Evolutionary conservation across 169 alveolate genomes (phyloP).

Genomic region (Miamiensis avidus): DNA sequence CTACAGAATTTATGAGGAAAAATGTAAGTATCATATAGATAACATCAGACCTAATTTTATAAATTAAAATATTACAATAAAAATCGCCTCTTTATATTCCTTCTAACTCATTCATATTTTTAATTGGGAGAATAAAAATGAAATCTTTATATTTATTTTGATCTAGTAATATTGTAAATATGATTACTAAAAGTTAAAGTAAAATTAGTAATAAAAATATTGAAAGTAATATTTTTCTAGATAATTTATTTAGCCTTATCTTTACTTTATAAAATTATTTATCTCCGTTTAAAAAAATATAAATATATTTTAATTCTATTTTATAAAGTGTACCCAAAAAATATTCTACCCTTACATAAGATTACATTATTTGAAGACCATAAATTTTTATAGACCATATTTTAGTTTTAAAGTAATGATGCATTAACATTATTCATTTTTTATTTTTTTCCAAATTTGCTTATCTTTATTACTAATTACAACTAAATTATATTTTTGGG

Average conservation of each 20-base stretch:
- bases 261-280: neutral
- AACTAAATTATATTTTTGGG: too few species aligned
- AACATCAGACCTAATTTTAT: neutral
- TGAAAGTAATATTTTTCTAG: neutral
- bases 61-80: too few species aligned
- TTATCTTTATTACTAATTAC: too few species aligned
- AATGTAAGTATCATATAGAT: neutral
- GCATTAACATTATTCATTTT: too few species aligned
- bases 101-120: too few species aligned
- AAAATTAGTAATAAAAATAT: neutral
- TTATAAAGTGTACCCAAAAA: neutral
- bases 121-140: too few species aligned
- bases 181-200: neutral
- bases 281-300: neutral
- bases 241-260: slow-evolving; percentile 1
- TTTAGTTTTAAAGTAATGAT: neutral
- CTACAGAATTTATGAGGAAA: too few species aligned
- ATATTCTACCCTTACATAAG: slow-evolving; percentile 1
- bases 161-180: too few species aligned
- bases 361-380: slow-evolving; percentile 9
- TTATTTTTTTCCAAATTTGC: too few species aligned
- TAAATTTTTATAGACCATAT: slow-evolving; percentile 6
- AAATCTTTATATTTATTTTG: too few species aligned
- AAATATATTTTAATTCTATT: neutral
- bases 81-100: too few species aligned